Conservation (phyloP, 345 rosid species). For the rapeseed (Brassica napus) region Da-Ae NC_063434.1:2807501-2808000, state of each 20-base stretch:
- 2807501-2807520: neutral
- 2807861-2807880: conserved; percentile 71
- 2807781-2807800: conserved; percentile 49
- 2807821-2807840: conserved; percentile 51
- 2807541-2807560: neutral
- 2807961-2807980: conserved; percentile 84
- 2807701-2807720: conserved; percentile 32
- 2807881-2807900: conserved; percentile 78
- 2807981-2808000: conserved; percentile 52
- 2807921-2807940: conserved; percentile 84
- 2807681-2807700: conserved; percentile 24
- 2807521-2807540: neutral
- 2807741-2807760: neutral
- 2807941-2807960: conserved; percentile 70
- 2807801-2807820: conserved; percentile 29
- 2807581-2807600: neutral
- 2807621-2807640: neutral
- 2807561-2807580: neutral
- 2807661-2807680: neutral
- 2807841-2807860: conserved; percentile 64
- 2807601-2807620: neutral
- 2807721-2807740: conserved; percentile 27
- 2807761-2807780: conserved; percentile 29
- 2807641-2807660: neutral
- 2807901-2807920: conserved; percentile 83